phyloP scores from a whole-genome alignment of 768 basidiomycete species.

The Chalciporus chontae region DNA sequence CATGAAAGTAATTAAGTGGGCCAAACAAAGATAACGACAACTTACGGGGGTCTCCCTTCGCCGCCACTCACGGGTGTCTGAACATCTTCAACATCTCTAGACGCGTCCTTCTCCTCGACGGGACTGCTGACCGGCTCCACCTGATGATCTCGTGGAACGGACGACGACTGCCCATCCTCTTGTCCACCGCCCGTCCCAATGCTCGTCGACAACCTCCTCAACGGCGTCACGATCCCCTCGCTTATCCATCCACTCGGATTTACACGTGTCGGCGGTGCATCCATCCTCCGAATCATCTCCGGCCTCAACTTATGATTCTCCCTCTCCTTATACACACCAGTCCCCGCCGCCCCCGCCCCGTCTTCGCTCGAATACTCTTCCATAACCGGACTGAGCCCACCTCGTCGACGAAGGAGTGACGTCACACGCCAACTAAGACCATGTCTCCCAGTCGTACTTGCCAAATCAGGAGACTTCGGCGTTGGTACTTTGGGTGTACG shows the following conservation, averaged over 20 bases:
- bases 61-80: background rate
- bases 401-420: conserved; percentile 32
- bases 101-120: background rate
- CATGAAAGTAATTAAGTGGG: background rate
- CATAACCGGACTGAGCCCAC: conserved; percentile 23
- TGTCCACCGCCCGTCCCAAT: conserved; percentile 1
- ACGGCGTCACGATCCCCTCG: conserved; percentile 35
- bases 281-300: conserved; percentile 77
- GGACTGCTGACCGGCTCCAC: conserved; percentile 1
- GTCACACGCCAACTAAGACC: conserved; percentile 28
- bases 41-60: background rate
- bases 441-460: conserved; percentile 11
- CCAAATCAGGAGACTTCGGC: conserved; percentile 21
- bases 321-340: conserved; percentile 13
- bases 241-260: conserved; percentile 74
- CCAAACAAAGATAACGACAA: conserved; percentile 2
- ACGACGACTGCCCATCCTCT: conserved; percentile 5
- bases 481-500: conserved; percentile 18
- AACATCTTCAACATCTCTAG: background rate
- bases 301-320: conserved; percentile 42
- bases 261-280: conserved; percentile 62
- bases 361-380: conserved; percentile 21
- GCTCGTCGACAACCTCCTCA: conserved; percentile 15
- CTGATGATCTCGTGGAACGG: background rate
- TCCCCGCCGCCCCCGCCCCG: conserved; percentile 6